A percentile compares a stretch with the other conserved stretches of the same genome.
These are phyloP conservation scores for Collariella sp. DNA, from an alignment of 495 filamentous ascomycete genomes.

Conservation along the genomic window DNA sequence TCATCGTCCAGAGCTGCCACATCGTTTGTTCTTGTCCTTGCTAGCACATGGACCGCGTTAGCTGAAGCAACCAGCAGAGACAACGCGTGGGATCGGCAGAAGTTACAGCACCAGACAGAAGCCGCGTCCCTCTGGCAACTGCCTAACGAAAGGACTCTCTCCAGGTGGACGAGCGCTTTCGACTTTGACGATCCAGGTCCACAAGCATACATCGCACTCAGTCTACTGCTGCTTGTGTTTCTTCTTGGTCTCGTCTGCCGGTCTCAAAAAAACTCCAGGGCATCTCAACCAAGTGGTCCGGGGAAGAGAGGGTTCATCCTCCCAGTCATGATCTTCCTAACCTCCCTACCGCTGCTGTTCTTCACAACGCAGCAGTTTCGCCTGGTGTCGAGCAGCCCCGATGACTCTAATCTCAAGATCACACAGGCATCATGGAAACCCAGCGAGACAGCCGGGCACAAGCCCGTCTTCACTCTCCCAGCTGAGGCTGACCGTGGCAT, in stretches of 20 bases:
- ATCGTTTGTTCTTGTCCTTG: background rate
- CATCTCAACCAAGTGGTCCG: background rate
- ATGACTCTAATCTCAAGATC: background rate
- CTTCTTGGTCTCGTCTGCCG: background rate
- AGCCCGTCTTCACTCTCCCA: conserved; percentile 38
- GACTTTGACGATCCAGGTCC: background rate
- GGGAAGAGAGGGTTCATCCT: background rate
- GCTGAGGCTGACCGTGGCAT: conserved; percentile 48
- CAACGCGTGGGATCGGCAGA: background rate
- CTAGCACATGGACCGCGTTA: background rate
- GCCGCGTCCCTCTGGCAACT: background rate
- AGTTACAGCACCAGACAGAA: background rate
- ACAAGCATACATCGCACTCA: background rate
- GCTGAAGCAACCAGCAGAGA: background rate
- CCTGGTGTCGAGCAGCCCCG: background rate
- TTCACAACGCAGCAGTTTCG: conserved; percentile 5
- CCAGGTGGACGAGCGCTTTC: background rate
- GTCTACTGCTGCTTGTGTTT: background rate
- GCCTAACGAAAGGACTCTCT: background rate
- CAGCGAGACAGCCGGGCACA: background rate
- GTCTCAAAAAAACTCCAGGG: background rate
- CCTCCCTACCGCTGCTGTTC: conserved; percentile 11
- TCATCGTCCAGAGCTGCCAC: background rate
- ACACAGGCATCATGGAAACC: background rate
- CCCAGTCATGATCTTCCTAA: conserved; percentile 18